Conservation (phyloP, 805 yeast genomes). For the Metschnikowia colocasiae region DNA sequence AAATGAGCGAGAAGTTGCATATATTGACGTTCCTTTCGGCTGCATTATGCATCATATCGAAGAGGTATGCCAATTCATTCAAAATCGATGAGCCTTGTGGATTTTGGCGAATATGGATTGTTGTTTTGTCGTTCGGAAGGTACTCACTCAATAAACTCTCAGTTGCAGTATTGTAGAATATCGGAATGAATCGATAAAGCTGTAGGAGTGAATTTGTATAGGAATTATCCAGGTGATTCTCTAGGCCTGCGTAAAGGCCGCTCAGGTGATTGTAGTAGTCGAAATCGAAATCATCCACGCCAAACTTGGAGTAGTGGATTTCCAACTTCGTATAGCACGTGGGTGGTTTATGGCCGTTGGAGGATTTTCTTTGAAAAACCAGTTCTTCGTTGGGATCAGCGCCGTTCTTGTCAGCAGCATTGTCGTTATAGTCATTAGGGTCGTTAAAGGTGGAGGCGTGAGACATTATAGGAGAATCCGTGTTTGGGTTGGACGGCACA, state of each 20-base stretch:
- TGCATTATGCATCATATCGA: conserved; percentile 87
- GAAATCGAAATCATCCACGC: conserved; percentile 92
- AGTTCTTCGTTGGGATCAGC: conserved; percentile 8
- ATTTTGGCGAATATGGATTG: conserved; percentile 25
- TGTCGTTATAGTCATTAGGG: conserved; percentile 12
- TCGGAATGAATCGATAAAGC: conserved; percentile 72
- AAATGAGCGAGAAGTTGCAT: conserved; percentile 59
- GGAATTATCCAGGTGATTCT: conserved; percentile 77
- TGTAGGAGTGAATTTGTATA: conserved; percentile 73
- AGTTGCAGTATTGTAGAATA: conserved; percentile 62
- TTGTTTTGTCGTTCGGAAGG: conserved; percentile 40
- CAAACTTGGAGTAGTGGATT: conserved; percentile 82
- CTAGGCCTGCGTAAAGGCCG: conserved; percentile 68
- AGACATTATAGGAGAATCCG: conserved; percentile 12
- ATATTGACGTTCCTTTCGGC: conserved; percentile 69
- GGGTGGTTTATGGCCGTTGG: conserved; percentile 49
- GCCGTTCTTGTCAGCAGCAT: conserved; percentile 10
- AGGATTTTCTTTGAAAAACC: conserved; percentile 21
- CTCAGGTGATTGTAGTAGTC: conserved; percentile 70
- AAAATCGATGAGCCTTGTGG: conserved; percentile 52
- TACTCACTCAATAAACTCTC: conserved; percentile 48
- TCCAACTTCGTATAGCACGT: conserved; percentile 65
- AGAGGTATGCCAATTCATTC: conserved; percentile 82
- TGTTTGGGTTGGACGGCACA: conserved; percentile 3
- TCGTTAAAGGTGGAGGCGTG: conserved; percentile 10